Evolutionary conservation across 805 yeast genomes (phyloP), one percentile per base, ranked within the genome.

Genomic region (Kluyveromyces starmeri): DNA sequence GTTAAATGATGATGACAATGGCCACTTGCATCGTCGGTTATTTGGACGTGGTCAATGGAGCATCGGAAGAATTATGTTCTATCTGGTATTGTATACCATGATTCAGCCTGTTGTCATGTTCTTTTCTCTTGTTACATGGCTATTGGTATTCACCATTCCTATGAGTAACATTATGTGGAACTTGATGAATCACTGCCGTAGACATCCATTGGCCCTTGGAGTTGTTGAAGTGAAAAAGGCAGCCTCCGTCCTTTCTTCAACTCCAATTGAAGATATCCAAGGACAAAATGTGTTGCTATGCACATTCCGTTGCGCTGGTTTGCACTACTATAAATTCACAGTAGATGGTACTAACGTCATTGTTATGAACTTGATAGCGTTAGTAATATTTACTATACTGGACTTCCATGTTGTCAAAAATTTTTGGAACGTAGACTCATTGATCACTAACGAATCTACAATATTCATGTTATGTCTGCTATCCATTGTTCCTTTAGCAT

Each of bases 1-100:
- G 18, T n/a, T 5, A 28, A 28, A 15, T 12, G 44, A 39, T 8
- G 44, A 43, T 18, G 57, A 51, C 20, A 45, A 43, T 21, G 46
- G 47, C 16, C 46, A 48, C 26, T 43, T 39, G 7, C 73, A 52
- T 60, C 64, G 55, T 15, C 69, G 97, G 39, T 65, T 75, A 32
- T 89, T 92, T 55, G 97, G 97, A 22, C 70, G 97, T 55, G 97
- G 97, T 23, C 64, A 75, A 45, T 92, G 97, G 97, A 77, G 79
- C 12, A 52, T 77, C 13, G 95, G 95, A 1, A 68, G 97, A 43
- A 68, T 89, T 17, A 51, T 78, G 9, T 89, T 85, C 50, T 92
- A 77, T 51, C 2, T 77, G 2, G 71, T 73, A 44, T 88, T 76
- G 55, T 85, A 88, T 53, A 44, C 73, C 3, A 41, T 83, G 3